phyloP scores from a whole-genome alignment of 2,329 filamentous ascomycete species.

The Cladophialophora bantiana region DNA sequence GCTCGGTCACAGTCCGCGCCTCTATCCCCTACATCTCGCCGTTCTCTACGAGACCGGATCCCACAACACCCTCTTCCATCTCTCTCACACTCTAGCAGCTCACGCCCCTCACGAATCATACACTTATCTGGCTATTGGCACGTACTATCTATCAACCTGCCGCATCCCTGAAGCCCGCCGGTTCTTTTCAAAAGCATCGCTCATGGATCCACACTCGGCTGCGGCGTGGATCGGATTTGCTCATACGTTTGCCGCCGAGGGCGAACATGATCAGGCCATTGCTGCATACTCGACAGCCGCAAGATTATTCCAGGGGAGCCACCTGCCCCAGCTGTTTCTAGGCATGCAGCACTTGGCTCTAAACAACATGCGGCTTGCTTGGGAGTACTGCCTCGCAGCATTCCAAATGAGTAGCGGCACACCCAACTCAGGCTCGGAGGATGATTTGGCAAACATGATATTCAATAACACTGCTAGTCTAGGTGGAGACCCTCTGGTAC shows the following conservation, averaged over 20 bases:
- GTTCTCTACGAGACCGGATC: conserved; percentile 86
- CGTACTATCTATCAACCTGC: conserved; percentile 89
- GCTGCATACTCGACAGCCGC: conserved; percentile 96
- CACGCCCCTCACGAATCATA: conserved; percentile 89
- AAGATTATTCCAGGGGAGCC: conserved; percentile 93
- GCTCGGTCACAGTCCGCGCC: conserved; percentile 57
- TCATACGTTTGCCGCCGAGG: conserved; percentile 96
- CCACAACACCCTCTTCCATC: conserved; percentile 87
- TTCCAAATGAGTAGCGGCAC: conserved; percentile 65
- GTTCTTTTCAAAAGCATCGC: conserved; percentile 95
- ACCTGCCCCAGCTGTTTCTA: conserved; percentile 91
- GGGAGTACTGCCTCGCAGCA: conserved; percentile 91
- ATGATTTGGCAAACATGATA: conserved; percentile 34
- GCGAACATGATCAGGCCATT: conserved; percentile 97
- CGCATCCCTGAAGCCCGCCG: conserved; percentile 92
- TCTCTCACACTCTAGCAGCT: conserved; percentile 91
- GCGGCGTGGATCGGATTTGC: conserved; percentile 99
- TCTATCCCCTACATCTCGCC: conserved; percentile 90
- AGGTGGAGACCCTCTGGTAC: conserved; percentile 76
- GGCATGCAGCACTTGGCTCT: conserved; percentile 98
- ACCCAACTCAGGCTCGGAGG: conserved; percentile 43
- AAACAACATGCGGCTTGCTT: conserved; percentile 91
- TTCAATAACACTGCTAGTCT: conserved; percentile 42
- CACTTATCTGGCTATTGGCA: conserved; percentile 91
- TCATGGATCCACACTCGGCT: conserved; percentile 97